Percentiles rank a stretch among this genome's conserved stretches.
Evolutionary conservation across 73 alveolate genomes (phyloP).

Genomic region (Halteria grandinella): DNA sequence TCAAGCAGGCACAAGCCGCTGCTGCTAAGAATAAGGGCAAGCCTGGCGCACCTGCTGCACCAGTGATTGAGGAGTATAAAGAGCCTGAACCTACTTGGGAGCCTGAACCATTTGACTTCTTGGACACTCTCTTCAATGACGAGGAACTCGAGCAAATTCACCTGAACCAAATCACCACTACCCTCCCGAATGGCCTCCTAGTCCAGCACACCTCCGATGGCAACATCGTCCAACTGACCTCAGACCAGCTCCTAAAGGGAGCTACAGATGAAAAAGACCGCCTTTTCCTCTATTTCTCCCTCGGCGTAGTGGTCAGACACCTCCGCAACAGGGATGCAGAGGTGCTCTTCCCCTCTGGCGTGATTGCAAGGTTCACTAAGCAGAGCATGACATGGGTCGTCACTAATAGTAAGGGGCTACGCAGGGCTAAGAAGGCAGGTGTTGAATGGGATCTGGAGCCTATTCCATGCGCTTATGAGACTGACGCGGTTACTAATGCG

Average conservation of each 20-base stretch:
- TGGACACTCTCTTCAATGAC: conserved; percentile 1
- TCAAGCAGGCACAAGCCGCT: conserved; percentile 27
- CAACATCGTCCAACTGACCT: background rate
- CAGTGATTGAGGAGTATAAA: conserved; percentile 45
- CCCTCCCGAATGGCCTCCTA: conserved; percentile 30
- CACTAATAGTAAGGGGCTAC: conserved; percentile 78
- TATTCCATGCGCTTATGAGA: conserved; percentile 90
- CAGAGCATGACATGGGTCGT: conserved; percentile 71
- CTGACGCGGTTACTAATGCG: conserved; percentile 91
- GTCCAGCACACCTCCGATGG: conserved; percentile 10
- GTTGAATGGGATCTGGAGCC: conserved; percentile 69
- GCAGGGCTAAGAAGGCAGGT: conserved; percentile 43
- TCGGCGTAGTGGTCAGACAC: conserved; percentile 67
- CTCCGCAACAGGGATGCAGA: conserved; percentile 68
- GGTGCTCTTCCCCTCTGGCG: conserved; percentile 82
- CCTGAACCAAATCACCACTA: background rate
- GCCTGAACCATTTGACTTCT: conserved; percentile 31
- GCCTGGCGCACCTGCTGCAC: background rate
- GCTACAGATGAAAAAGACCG: conserved; percentile 21
- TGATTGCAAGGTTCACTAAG: conserved; percentile 51
- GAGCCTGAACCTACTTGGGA: conserved; percentile 58
- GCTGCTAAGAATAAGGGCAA: conserved; percentile 43
- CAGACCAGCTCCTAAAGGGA: background rate
- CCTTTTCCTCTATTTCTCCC: background rate
- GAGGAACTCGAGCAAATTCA: background rate